Conservation (phyloP, 257 asterid genomes). For the Nicotiana knightiana region DNA sequence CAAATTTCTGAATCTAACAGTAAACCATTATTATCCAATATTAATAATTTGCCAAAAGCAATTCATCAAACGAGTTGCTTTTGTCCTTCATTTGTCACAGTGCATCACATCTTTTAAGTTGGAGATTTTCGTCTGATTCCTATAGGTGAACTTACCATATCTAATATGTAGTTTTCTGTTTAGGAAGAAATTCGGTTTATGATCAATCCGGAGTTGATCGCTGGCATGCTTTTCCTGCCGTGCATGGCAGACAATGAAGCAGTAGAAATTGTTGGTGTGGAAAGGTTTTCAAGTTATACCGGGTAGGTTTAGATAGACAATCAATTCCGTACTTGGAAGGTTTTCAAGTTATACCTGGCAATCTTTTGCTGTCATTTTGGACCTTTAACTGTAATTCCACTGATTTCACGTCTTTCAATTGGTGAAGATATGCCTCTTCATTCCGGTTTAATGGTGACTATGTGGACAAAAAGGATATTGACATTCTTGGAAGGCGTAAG, state of each 20-base stretch:
- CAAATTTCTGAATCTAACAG: background rate
- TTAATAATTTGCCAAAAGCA: background rate
- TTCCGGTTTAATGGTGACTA: constrained; percentile 65
- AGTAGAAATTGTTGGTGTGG: constrained; percentile 74
- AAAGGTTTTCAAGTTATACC: constrained; percentile 74
- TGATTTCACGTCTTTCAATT: background rate
- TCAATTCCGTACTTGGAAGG: constrained; percentile 31
- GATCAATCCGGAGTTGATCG: constrained; percentile 82
- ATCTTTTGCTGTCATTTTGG: background rate
- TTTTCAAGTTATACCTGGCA: constrained; percentile 60
- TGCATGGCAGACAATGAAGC: constrained; percentile 80
- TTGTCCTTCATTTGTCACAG: background rate
- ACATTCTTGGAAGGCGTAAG: constrained; percentile 53
- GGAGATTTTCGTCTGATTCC: background rate
- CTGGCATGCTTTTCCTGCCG: constrained; percentile 72
- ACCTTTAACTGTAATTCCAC: background rate
- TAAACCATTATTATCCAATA: background rate
- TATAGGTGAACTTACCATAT: background rate
- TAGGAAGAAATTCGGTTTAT: constrained; percentile 92
- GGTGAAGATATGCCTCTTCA: constrained; percentile 59
- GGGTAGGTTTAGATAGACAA: constrained; percentile 35
- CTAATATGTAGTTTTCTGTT: background rate
- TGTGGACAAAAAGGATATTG: constrained; percentile 51
- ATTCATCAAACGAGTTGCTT: background rate
- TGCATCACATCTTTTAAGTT: background rate